A percentile compares a stretch with the other conserved stretches of the same genome.
Conservation (phyloP, 129 eudicot species). For the Arctium minus region DNA sequence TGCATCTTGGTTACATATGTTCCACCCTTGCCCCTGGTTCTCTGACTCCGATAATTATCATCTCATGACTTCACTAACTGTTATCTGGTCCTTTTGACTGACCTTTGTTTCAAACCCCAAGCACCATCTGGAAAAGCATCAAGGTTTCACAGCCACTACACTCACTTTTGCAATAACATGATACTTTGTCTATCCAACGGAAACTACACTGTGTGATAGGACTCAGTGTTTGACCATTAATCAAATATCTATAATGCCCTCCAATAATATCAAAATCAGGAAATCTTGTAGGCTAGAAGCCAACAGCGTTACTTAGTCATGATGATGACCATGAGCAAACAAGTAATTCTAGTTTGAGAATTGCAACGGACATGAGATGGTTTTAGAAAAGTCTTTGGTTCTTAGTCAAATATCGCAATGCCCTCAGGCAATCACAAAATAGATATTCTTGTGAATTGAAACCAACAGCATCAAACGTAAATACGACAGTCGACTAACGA, state of each 20-base stretch:
- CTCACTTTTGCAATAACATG: neutral
- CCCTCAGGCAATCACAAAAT: neutral
- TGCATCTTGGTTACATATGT: neutral
- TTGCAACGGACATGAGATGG: neutral
- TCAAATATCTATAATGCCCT: neutral
- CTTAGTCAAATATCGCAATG: neutral
- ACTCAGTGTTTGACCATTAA: neutral
- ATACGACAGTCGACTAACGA: neutral
- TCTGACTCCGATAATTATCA: neutral
- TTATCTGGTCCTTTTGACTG: neutral
- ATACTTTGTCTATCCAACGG: neutral
- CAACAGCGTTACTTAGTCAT: neutral
- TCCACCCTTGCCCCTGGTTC: neutral
- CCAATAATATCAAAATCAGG: neutral
- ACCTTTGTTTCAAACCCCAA: neutral
- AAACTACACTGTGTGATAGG: no score
- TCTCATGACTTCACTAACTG: neutral
- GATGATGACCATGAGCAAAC: neutral
- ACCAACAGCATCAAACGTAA: neutral
- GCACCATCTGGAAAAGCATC: neutral
- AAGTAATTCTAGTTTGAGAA: no score
- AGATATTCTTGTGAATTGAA: neutral
- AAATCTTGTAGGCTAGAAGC: neutral
- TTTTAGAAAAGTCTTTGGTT: neutral
- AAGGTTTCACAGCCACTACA: neutral